Evolutionary conservation across 2,329 filamentous ascomycete species (phyloP).

Genomic region (Phyllosticta paracitricarpa): DNA sequence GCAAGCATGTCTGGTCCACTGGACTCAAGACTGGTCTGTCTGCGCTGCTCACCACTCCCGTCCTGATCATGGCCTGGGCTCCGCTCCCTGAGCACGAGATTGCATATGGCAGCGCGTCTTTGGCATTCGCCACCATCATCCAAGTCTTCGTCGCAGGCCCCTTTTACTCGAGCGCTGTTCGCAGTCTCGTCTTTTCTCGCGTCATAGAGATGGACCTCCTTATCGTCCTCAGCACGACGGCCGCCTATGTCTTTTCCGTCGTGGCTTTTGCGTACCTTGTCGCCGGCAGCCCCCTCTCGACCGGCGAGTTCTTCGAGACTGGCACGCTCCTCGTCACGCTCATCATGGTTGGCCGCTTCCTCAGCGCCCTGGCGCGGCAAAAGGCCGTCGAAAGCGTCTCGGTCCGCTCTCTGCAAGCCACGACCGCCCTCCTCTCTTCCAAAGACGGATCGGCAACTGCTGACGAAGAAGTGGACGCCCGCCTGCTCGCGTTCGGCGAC

Average conservation of each 20-base stretch:
- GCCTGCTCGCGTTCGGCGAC: constrained; percentile 64
- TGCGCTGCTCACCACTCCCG: constrained; percentile 29
- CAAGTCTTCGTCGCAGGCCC: constrained; percentile 52
- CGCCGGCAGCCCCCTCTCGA: constrained; percentile 23
- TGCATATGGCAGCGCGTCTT: constrained; percentile 44
- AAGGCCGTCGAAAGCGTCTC: constrained; percentile 43
- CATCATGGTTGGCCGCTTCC: constrained; percentile 42
- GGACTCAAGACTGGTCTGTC: constrained; percentile 31
- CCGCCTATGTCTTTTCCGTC: constrained; percentile 54
- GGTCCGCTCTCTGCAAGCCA: constrained; percentile 46
- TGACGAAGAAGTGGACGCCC: constrained; percentile 48
- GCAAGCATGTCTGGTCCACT: constrained; percentile 23
- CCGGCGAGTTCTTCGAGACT: constrained; percentile 43
- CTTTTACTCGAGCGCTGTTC: constrained; percentile 57
- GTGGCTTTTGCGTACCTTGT: constrained; percentile 36
- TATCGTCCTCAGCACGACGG: constrained; percentile 55
- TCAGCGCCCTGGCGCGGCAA: constrained; percentile 41
- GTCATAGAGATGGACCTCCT: constrained; percentile 61
- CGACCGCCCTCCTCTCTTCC: constrained; percentile 43
- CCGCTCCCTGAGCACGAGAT: constrained; percentile 35
- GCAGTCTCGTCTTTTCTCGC: constrained; percentile 46
- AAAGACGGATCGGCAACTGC: constrained; percentile 13
- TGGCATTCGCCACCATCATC: constrained; percentile 56
- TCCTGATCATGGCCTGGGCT: constrained; percentile 59
- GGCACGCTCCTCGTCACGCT: constrained; percentile 45